Percentiles rank a stretch among this genome's conserved stretches.
Evolutionary conservation across 108 stramenopile genomes (phyloP).

Genomic region (Cyclotella atomus): DNA sequence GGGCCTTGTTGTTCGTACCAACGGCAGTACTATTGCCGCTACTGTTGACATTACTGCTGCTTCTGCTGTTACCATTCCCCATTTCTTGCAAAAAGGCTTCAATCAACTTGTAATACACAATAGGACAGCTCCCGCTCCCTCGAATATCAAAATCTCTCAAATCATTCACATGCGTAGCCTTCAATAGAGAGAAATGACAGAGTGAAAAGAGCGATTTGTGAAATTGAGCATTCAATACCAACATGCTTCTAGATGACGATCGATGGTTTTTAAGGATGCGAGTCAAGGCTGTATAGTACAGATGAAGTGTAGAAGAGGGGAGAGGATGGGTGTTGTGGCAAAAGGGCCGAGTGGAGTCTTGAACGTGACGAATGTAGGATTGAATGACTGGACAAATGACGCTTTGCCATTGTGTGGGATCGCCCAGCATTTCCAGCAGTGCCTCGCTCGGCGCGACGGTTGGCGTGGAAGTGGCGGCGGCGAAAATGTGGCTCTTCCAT

Average conservation of each 20-base stretch:
- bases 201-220: slow-evolving; percentile 11
- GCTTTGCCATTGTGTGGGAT: neutral
- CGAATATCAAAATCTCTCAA: neutral
- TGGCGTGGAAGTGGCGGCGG: neutral
- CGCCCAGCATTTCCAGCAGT: neutral
- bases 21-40: neutral
- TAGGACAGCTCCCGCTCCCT: slow-evolving; percentile 7
- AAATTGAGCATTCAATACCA: slow-evolving; percentile 11
- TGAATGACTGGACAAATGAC: neutral
- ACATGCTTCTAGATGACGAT: neutral
- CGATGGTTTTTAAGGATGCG: neutral
- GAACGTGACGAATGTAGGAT: too few relatives aligned
- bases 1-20: neutral
- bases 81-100: slow-evolving; percentile 5
- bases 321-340: neutral
- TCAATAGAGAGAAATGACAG: slow-evolving; percentile 3
- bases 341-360: too few relatives aligned
- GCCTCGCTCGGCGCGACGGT: neutral
- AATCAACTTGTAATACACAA: slow-evolving; percentile 11
- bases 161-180: neutral
- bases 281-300: neutral
- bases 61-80: neutral
- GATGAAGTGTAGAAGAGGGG: neutral
- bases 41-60: neutral
- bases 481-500: neutral